phyloP scores from a whole-genome alignment of 495 filamentous ascomycete genomes.

The Aspergillus campestris region DNA sequence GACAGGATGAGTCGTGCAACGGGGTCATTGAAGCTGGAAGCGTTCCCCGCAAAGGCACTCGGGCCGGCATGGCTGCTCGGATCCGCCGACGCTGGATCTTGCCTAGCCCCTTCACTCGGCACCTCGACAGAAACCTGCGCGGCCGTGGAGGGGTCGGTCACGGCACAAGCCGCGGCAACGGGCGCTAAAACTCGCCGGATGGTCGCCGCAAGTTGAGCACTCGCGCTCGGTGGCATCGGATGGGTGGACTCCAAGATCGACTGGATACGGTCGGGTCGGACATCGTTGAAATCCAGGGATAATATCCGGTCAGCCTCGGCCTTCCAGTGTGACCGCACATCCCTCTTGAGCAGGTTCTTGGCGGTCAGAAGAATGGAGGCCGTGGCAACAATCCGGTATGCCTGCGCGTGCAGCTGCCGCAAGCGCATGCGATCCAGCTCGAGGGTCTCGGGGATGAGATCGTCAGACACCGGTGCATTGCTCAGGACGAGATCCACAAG shows the following conservation, averaged over 20 bases:
- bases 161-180: constrained; percentile 30
- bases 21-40: constrained; percentile 55
- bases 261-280: constrained; percentile 56
- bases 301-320: constrained; percentile 72
- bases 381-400: constrained; percentile 68
- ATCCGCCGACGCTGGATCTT: constrained; percentile 9
- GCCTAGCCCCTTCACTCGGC: constrained; percentile 9
- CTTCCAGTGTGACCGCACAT: constrained; percentile 85
- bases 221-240: constrained; percentile 58
- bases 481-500: constrained; percentile 58
- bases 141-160: constrained; percentile 25
- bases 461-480: constrained; percentile 44
- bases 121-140: constrained; percentile 32
- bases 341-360: constrained; percentile 91
- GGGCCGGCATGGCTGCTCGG: constrained; percentile 4
- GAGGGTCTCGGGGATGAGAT: constrained; percentile 75
- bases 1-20: constrained; percentile 74
- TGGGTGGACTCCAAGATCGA: constrained; percentile 71
- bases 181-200: constrained; percentile 49
- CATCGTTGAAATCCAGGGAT: constrained; percentile 45
- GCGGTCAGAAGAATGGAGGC: constrained; percentile 79
- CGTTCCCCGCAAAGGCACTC: constrained; percentile 2
- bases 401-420: constrained; percentile 52
- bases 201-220: constrained; percentile 35
- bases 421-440: constrained; percentile 69